Evolutionary conservation across 2,329 filamentous ascomycete genomes (phyloP).

Genomic region (Delphinella strobiligena): DNA sequence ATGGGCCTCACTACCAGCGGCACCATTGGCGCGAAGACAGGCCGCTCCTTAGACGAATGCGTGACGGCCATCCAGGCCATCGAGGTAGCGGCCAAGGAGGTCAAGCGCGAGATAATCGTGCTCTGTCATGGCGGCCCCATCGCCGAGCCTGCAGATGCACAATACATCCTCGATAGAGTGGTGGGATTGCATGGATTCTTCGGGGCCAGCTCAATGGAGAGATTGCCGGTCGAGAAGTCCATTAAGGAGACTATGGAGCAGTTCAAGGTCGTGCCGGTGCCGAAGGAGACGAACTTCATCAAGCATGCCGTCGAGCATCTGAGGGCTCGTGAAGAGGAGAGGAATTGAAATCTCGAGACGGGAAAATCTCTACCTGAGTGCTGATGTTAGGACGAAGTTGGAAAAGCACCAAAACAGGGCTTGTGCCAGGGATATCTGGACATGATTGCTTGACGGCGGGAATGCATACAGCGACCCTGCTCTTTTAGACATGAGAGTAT

Average conservation of each 20-base stretch:
- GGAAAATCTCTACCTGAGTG: too few species aligned
- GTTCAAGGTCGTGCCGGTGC: slow-evolving; percentile 32
- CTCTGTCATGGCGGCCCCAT: slow-evolving; percentile 62
- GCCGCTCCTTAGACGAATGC: slow-evolving; percentile 52
- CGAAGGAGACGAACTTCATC: not conserved
- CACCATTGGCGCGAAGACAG: slow-evolving; percentile 50
- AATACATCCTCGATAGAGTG: slow-evolving; percentile 48
- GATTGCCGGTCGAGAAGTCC: slow-evolving; percentile 54
- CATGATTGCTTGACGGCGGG: too few species aligned
- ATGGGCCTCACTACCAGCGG: slow-evolving; percentile 56
- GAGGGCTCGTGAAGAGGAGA: too few species aligned
- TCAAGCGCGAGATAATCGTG: slow-evolving; percentile 49
- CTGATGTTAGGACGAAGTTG: too few species aligned
- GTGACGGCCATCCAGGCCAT: slow-evolving; percentile 51
- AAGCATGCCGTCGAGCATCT: not conserved
- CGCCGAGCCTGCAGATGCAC: slow-evolving; percentile 49
- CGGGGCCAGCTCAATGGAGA: slow-evolving; percentile 58
- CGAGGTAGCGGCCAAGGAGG: slow-evolving; percentile 43
- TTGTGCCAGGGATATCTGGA: too few species aligned
- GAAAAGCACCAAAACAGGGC: too few species aligned
- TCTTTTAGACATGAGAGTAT: too few species aligned
- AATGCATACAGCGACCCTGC: too few species aligned
- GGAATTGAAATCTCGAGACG: too few species aligned
- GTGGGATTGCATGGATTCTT: slow-evolving; percentile 60
- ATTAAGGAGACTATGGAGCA: slow-evolving; percentile 46